A percentile compares a stretch with the other conserved stretches of the same genome.
phyloP scores from a whole-genome alignment of 2,329 filamentous ascomycete species.

The Madurella fahalii region DNA sequence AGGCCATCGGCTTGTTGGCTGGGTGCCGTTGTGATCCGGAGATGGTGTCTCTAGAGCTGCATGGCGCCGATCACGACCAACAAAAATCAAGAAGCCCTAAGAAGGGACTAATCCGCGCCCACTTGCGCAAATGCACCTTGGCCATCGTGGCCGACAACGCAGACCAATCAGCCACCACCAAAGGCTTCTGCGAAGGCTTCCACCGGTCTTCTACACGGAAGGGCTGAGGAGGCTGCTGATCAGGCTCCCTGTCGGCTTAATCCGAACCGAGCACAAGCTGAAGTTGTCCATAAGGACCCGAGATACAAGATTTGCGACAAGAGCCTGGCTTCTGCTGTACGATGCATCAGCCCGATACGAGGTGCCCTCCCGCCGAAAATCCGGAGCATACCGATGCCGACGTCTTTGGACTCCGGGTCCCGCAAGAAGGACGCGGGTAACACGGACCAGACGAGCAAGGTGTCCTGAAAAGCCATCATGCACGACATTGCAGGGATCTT shows the following conservation, averaged over 20 bases:
- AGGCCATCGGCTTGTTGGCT: no score
- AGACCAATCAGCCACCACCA: conserved; percentile 1
- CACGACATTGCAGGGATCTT: neutral
- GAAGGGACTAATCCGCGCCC: no score
- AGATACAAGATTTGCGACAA: neutral
- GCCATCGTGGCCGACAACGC: neutral
- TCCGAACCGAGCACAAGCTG: neutral
- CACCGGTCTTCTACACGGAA: conserved; percentile 19
- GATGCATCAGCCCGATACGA: no score
- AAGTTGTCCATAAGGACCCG: neutral
- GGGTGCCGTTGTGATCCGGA: no score
- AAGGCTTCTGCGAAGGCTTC: conserved; percentile 26
- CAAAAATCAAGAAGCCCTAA: neutral
- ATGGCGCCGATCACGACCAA: neutral
- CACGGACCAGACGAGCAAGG: no score
- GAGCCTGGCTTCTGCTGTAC: neutral
- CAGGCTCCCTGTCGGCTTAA: neutral
- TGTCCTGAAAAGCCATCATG: neutral
- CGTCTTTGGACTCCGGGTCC: no score
- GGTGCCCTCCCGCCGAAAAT: no score
- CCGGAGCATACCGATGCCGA: no score
- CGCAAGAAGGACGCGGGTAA: no score
- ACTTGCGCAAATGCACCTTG: neutral
- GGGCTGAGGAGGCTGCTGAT: neutral
- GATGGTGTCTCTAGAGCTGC: neutral